Evolutionary conservation across 2,329 filamentous ascomycete species (phyloP), one percentile per base, ranked within the genome.

Genomic region (Aspergillus ochraceus): DNA sequence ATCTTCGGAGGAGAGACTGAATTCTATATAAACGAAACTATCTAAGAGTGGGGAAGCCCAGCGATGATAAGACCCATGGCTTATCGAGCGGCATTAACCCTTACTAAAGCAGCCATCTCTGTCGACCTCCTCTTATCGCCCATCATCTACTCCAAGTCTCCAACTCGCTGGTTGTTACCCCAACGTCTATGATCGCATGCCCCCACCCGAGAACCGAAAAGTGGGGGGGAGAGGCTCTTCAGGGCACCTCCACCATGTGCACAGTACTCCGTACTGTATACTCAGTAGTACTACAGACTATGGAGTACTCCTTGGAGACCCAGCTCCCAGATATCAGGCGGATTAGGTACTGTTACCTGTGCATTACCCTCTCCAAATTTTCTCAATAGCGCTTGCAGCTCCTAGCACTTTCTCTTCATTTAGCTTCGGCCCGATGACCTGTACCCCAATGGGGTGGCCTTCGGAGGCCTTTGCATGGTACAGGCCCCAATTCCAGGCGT

Each of bases 331-430:
- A 42, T 17, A 42, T 42, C 36, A 42, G 14, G 5, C 12, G 36
- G 36, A n/a, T 17, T 17, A 14, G 20, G 20, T 12, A 19, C 20
- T 46, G 46, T 52, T 60, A 12, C 49, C 45, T 20, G 45, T 9
- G 55, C 22, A 54, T 14, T 24, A 6, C 19, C 39, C 49, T 51
- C 60, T 67, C 69, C 67, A 73, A 12, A 71, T 57, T 24, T 62
- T 64, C 63, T 74, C 70, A 52, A 73, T 64, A 9, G 61, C 59
- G 22, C 60, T 68, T 45, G 77, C 80, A 53, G 76, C 73, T 2
- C 78, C 82, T 12, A 86, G 66, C 0, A 85, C 74, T 67, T 79
- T 85, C 67, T 87, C 84, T 59, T 87, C 84, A 50, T 86, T 79
- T 17, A 84, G 72, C 55, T 78, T 80, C 24, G 77, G 75, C 6